phyloP scores from a whole-genome alignment of 2,329 filamentous ascomycete species.

The Helotiales sp. region DNA sequence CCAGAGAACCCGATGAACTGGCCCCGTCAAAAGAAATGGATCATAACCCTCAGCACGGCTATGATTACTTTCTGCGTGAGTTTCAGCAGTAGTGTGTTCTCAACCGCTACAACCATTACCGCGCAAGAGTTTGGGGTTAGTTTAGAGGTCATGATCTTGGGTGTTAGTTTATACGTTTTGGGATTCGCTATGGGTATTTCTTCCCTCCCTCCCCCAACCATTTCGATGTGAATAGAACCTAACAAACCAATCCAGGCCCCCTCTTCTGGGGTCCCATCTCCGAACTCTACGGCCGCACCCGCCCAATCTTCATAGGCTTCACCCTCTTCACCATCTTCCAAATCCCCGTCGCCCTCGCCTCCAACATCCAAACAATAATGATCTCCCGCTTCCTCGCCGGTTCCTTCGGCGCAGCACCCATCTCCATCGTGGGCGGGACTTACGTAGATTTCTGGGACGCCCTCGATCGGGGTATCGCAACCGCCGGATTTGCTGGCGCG shows the following conservation, averaged over 20 bases:
- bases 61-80: slow-evolving; percentile 21
- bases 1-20: slow-evolving; percentile 24
- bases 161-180: slow-evolving; percentile 44
- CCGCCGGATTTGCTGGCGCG: slow-evolving; percentile 59
- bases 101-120: slow-evolving; percentile 34
- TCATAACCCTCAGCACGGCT: slow-evolving; percentile 20
- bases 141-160: slow-evolving; percentile 38
- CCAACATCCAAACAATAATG: slow-evolving; percentile 54
- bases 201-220: slow-evolving; percentile 27
- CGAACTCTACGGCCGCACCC: slow-evolving; percentile 49
- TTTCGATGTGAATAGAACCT: neutral
- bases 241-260: slow-evolving; percentile 16
- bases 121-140: slow-evolving; percentile 42
- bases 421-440: slow-evolving; percentile 55
- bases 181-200: slow-evolving; percentile 47
- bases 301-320: slow-evolving; percentile 49
- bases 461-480: slow-evolving; percentile 60
- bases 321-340: slow-evolving; percentile 52
- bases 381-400: slow-evolving; percentile 55
- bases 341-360: slow-evolving; percentile 53
- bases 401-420: slow-evolving; percentile 49
- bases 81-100: slow-evolving; percentile 27
- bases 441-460: slow-evolving; percentile 64
- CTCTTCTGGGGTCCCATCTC: slow-evolving; percentile 43
- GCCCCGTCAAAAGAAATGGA: slow-evolving; percentile 22